Evolutionary conservation across 768 basidiomycete genomes (phyloP), one percentile per base, ranked within the genome.

Genomic region (Termitomyces sp.): DNA sequence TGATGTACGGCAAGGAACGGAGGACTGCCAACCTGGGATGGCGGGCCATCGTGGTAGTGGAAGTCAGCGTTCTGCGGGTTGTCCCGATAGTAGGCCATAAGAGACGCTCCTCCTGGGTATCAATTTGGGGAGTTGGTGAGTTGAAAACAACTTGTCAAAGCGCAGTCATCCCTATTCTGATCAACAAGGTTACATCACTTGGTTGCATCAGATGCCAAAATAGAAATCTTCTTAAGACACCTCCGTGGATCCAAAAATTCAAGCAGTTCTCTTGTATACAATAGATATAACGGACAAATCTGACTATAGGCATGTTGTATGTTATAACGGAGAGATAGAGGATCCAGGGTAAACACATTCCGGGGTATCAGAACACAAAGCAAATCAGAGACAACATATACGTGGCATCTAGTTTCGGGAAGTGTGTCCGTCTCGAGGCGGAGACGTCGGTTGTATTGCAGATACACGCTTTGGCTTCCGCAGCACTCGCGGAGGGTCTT

Each of bases 391-490:
- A 50, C 48, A 42, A 18, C 51, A 20, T 22, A 32, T 23, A n/a
- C 52, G 18, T 38, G 23, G 25, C 42, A 32, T 40, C 47, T 49
- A 42, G 31, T 33, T 50, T 50, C 58, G n/a, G 47, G 57, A 38
- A 25, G 39, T 45, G 52, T 47, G 18, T 25, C 52, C 56, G 48
- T 56, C 56, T 25, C 54, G 53, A 50, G 50, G 52, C 27, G 52
- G 51, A 48, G 56, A 68, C 7, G 73, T 63, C 35, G 20, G 22
- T 33, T 76, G 78, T 42, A 70, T 61, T 27, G 78, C 76, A 20
- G 72, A 72, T 7, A 68, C 66, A 22, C 80, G 76, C 61, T 76
- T 80, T 62, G 82, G 80, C 61, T 83, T 85, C 63, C 74, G 74
- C 47, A 82, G 66, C 22, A 82, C 66, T 54, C 76, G 53, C 59